Conservation (phyloP, 2,329 filamentous ascomycete genomes). For the Talaromyces sp. region DNA sequence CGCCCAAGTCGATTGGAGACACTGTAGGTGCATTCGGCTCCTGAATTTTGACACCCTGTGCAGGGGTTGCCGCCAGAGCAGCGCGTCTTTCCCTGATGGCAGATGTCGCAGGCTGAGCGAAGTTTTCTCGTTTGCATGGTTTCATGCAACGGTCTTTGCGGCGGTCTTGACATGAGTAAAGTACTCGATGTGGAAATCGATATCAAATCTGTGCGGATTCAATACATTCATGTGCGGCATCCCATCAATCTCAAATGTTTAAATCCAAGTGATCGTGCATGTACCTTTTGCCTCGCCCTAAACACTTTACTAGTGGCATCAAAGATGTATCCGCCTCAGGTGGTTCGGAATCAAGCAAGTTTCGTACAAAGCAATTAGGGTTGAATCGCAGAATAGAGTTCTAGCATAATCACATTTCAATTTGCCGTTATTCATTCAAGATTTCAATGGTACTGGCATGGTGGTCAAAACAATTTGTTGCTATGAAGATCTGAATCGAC, state of each 20-base stretch:
- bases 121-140: neutral
- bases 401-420: neutral
- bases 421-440: neutral
- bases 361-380: neutral
- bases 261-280: too few species aligned
- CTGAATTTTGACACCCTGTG: neutral
- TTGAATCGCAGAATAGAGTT: neutral
- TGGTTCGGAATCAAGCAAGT: neutral
- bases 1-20: conserved; percentile 3
- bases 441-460: too few species aligned
- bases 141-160: neutral
- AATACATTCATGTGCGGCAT: neutral
- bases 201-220: neutral
- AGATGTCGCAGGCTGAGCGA: neutral
- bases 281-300: neutral
- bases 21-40: neutral
- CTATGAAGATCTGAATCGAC: neutral
- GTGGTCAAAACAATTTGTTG: neutral
- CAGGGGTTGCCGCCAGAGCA: neutral
- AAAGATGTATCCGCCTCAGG: neutral
- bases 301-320: neutral
- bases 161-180: neutral
- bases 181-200: neutral
- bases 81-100: neutral
- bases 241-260: neutral